These are phyloP conservation scores for Oidium heveae DNA, from an alignment of 2,329 filamentous ascomycete species.

Conservation along the genomic window DNA sequence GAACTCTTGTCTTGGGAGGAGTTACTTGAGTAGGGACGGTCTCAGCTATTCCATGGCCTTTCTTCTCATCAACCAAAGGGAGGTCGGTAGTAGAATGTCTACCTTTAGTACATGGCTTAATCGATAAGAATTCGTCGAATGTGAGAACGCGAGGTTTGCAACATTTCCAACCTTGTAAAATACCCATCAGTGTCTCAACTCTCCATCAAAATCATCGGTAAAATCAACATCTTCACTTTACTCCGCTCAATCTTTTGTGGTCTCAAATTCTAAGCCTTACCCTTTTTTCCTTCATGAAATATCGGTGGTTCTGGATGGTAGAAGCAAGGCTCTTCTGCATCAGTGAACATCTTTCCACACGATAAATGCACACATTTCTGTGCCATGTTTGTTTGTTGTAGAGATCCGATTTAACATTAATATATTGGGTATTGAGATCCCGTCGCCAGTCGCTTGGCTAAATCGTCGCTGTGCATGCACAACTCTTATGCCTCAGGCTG, in stretches of 20 bases:
- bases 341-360: slow-evolving; percentile 69
- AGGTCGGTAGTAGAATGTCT: slow-evolving; percentile 73
- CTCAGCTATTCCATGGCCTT: slow-evolving; percentile 16
- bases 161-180: slow-evolving; percentile 69
- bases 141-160: slow-evolving; percentile 92
- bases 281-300: slow-evolving; percentile 97
- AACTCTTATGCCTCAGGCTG: too few species aligned
- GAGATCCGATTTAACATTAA: too few species aligned
- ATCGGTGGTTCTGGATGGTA: slow-evolving; percentile 87
- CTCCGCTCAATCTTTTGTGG: too few species aligned
- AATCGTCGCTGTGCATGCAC: too few species aligned
- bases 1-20: slow-evolving; percentile 20
- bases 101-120: slow-evolving; percentile 77
- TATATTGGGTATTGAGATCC: too few species aligned
- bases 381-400: slow-evolving; percentile 14
- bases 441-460: too few species aligned
- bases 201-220: neutral
- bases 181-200: neutral
- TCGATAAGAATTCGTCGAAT: slow-evolving; percentile 91
- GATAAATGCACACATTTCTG: slow-evolving; percentile 91
- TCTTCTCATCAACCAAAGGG: slow-evolving; percentile 35
- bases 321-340: slow-evolving; percentile 58
- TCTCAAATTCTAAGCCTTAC: slow-evolving; percentile 22
- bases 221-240: too few species aligned
- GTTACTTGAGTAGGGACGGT: slow-evolving; percentile 2